These are phyloP conservation scores for Protomyces inouyei DNA, from an alignment of 1,139 yeast genomes.

Conservation along the genomic window DNA sequence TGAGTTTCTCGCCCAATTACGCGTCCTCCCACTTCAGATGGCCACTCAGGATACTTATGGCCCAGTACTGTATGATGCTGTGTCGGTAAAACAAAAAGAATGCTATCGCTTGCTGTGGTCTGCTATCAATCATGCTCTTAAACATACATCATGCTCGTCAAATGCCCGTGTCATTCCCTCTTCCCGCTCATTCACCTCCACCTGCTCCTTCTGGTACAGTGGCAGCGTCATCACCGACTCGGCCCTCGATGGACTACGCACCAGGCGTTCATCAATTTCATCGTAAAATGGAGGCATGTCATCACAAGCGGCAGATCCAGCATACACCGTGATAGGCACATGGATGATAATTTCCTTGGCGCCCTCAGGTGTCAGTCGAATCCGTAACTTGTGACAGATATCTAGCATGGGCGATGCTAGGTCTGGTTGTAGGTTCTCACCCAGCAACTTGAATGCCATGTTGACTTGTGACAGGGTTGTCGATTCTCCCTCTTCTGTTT, in stretches of 20 bases:
- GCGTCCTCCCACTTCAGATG: no score
- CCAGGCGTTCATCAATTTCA: constrained; percentile 5
- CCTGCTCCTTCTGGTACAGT: not conserved
- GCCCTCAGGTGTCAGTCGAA: constrained; percentile 10
- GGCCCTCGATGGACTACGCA: constrained; percentile 1
- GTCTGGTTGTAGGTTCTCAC: constrained; percentile 9
- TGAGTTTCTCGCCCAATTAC: no score
- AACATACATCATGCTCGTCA: not conserved
- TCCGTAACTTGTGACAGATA: constrained; percentile 16
- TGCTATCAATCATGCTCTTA: not conserved
- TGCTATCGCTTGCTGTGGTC: no score
- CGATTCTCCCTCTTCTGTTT: not conserved
- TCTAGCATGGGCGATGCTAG: constrained; percentile 14
- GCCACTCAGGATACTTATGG: no score
- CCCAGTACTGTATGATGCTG: no score
- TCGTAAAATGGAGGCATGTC: constrained; percentile 25
- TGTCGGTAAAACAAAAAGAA: no score
- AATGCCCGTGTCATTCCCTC: not conserved
- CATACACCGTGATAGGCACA: constrained; percentile 15
- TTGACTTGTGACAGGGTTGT: constrained; percentile 8
- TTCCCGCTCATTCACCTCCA: not conserved
- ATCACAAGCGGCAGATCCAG: constrained; percentile 20
- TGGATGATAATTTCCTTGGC: constrained; percentile 23
- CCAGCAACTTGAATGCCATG: constrained; percentile 6
- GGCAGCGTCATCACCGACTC: constrained; percentile 24